Base-by-base conservation (phyloP, 1,284 basidiomycete genomes). In the Cryptococcus depauperatus region DNA sequence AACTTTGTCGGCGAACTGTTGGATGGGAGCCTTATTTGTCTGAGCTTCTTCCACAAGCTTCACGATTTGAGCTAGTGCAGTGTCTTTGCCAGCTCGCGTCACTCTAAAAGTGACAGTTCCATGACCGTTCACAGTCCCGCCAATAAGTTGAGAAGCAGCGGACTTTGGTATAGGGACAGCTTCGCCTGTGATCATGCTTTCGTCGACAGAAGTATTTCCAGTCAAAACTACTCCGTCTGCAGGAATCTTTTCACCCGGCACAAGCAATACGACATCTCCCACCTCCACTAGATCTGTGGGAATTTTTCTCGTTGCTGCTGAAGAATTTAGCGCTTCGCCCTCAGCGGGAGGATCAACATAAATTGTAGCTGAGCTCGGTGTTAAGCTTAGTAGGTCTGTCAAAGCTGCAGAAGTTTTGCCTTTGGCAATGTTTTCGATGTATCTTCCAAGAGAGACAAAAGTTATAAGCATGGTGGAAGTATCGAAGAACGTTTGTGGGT, bases 381-480 rank as follows among this genome's bases (percentile, higher is more conserved):
- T 79, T 28, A 99, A 83, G 10, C 86, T 79, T 83, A 98, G 95
- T 38, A 99, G 79, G 62, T 95, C 89, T 4, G 91, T 96, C 21
- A 99, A 77, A 1, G 95, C 95, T 0, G 91, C 90, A 45, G 88
- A 91, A 1, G 95, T 98, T 71, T 88, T 87, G 34, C 95, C 93
- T 70, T 98, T 98, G 32, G 95, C 95, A 41, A 83, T 79, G 71
- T 96, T 98, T 73, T 98, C 95, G 43, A 98, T 79, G 72, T 85
- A 96, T 32, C 95, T 82, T 1, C 93, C 95, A 25, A 98, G 79
- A 4, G 89, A 90, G 57, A 97, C 87, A 66, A 98, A 98, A 70
- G 84, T 90, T 76, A 99, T 86, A 47, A 99, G 76, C 95, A 98
- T 98, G 14, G 92, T 95, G 59, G 87, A 92, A 1, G 95, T 98